A percentile compares a stretch with the other conserved stretches of the same genome.
Conservation (phyloP, 2,329 filamentous ascomycete genomes). For the Alternaria conjuncta region DNA sequence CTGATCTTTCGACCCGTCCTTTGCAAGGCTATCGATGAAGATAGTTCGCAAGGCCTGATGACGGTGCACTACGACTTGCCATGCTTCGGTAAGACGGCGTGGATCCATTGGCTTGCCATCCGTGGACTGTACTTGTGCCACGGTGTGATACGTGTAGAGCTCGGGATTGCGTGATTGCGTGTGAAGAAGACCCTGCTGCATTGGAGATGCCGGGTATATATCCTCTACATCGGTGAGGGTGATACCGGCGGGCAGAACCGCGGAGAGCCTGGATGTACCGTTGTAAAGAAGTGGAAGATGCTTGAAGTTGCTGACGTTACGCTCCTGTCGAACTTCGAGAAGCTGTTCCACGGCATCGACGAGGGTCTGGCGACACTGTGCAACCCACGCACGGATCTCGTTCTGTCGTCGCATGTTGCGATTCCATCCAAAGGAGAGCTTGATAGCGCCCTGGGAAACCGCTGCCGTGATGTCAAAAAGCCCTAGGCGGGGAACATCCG, state of each 20-base stretch:
- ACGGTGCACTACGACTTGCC: constrained; percentile 45
- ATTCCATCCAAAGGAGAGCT: constrained; percentile 42
- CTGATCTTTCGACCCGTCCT: constrained; percentile 42
- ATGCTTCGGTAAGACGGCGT: constrained; percentile 37
- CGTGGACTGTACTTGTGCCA: constrained; percentile 36
- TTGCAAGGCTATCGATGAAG: constrained; percentile 45
- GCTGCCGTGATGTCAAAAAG: constrained; percentile 42
- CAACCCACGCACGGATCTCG: constrained; percentile 39
- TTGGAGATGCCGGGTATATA: constrained; percentile 39
- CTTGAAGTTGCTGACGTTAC: constrained; percentile 37
- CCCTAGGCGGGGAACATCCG: constrained; percentile 36
- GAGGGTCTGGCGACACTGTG: constrained; percentile 36
- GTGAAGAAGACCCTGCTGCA: constrained; percentile 41
- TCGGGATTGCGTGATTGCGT: constrained; percentile 40
- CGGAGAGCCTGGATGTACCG: constrained; percentile 30
- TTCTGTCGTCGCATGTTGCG: constrained; percentile 38
- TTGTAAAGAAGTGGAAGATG: constrained; percentile 41
- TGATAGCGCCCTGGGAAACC: constrained; percentile 38
- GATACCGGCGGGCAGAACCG: constrained; percentile 25
- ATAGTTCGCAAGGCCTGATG: constrained; percentile 41
- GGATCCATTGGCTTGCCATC: constrained; percentile 27
- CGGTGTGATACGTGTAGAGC: constrained; percentile 39
- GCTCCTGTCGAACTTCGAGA: constrained; percentile 32
- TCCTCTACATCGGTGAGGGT: constrained; percentile 33
- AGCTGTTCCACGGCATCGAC: constrained; percentile 40